These are phyloP conservation scores for Neocallimastix lanati DNA, from an alignment of 192 early-diverging fungal species.

Conservation along the genomic window DNA sequence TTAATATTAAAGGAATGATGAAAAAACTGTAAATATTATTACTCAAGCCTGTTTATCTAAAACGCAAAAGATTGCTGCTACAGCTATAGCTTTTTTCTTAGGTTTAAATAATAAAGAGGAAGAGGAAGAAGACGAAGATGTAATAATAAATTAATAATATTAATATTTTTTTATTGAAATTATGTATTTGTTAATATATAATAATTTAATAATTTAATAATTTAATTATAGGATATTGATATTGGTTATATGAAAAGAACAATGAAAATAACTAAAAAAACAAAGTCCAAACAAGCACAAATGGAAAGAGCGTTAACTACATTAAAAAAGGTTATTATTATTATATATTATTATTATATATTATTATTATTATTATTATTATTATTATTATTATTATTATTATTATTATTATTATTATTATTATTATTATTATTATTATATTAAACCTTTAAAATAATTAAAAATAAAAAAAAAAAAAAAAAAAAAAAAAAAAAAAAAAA, in stretches of 20 bases:
- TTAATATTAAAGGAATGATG: slow-evolving; percentile 88
- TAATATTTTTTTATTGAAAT: no score
- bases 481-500: no score
- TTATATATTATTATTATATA: no score
- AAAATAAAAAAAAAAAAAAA: no score
- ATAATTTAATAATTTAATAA: no score
- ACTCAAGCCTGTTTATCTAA: slow-evolving; percentile 89
- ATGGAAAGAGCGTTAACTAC: slow-evolving; percentile 60
- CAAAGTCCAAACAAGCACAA: slow-evolving; percentile 50
- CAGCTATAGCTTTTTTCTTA: slow-evolving; percentile 88
- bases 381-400: no score
- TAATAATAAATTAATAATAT: slow-evolving; percentile 20
- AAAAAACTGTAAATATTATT: slow-evolving; percentile 97
- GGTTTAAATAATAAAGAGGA: slow-evolving; percentile 42
- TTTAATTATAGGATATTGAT: slow-evolving; percentile 11
- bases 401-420: no score
- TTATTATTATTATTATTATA: no score
- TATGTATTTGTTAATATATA: no score
- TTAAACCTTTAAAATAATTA: no score
- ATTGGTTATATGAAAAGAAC: slow-evolving; percentile 59
- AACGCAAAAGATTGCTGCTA: slow-evolving; percentile 75
- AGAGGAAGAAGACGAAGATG: slow-evolving; percentile 53
- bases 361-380: no score
- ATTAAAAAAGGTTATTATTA: slow-evolving; percentile 37
- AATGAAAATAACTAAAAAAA: slow-evolving; percentile 70